These are phyloP conservation scores for Pyrenula aspistea DNA, from an alignment of 495 filamentous ascomycete species.

Conservation along the genomic window DNA sequence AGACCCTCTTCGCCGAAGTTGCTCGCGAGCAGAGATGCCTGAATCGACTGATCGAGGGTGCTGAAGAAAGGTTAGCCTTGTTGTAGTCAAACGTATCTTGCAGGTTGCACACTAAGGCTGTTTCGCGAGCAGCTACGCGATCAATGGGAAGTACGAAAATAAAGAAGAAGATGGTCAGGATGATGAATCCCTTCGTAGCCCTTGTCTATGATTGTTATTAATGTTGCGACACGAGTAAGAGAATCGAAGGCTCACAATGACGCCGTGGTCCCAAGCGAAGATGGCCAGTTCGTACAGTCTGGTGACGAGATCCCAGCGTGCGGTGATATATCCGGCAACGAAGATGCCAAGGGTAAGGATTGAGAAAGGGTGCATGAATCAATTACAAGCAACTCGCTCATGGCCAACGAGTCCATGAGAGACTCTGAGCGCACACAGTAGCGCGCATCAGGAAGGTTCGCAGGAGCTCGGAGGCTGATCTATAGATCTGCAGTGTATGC, in stretches of 20 bases:
- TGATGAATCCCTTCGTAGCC: conserved; percentile 59
- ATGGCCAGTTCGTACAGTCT: conserved; percentile 89
- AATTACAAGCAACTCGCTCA: conserved; percentile 2
- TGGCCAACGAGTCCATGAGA: neutral
- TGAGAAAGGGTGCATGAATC: conserved; percentile 94
- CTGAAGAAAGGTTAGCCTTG: conserved; percentile 31
- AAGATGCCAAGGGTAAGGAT: conserved; percentile 91
- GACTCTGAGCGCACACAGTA: no score
- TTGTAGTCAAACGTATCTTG: no score
- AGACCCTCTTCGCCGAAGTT: conserved; percentile 84
- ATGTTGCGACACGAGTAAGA: neutral
- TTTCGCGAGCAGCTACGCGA: conserved; percentile 57
- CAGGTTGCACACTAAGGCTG: conserved; percentile 37
- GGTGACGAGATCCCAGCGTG: conserved; percentile 94
- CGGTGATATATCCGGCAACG: conserved; percentile 97
- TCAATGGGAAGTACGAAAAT: conserved; percentile 63
- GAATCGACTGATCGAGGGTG: conserved; percentile 72
- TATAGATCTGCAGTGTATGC: no score
- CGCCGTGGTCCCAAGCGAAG: conserved; percentile 97
- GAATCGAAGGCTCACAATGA: conserved; percentile 74
- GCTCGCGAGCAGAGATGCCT: conserved; percentile 90
- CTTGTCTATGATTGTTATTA: conserved; percentile 53
- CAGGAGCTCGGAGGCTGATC: no score
- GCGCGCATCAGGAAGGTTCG: no score
- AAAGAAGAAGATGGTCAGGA: conserved; percentile 67